Conservation (phyloP, 768 basidiomycete genomes). For the Mrakia blollopis region DNA sequence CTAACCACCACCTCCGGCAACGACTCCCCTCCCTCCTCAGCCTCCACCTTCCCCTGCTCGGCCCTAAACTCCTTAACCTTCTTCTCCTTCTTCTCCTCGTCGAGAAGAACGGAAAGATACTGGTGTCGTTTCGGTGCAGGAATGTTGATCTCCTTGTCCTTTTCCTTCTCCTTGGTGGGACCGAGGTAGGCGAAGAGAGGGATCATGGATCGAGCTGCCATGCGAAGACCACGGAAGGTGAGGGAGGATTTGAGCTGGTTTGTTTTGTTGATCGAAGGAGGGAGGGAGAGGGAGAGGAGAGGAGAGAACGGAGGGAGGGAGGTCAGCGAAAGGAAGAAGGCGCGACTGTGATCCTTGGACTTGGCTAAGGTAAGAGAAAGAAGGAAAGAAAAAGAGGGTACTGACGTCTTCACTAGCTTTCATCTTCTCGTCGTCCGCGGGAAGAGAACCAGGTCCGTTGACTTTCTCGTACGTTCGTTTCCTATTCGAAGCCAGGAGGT, state of each 20-base stretch:
- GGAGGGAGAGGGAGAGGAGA: background rate
- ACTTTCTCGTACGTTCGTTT: slow-evolving; percentile 7
- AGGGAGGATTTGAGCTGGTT: slow-evolving; percentile 26
- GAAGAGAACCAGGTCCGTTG: background rate
- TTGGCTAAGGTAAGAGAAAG: background rate
- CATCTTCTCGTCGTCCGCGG: background rate
- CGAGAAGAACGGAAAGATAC: background rate
- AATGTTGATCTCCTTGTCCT: no score
- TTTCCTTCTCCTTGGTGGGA: no score
- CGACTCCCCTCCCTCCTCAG: background rate
- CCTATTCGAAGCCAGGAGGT: slow-evolving; percentile 1
- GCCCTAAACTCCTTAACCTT: background rate
- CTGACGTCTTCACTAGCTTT: background rate
- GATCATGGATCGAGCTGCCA: background rate
- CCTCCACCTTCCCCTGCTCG: no score
- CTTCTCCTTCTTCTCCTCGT: slow-evolving; percentile 8
- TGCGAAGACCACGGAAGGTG: slow-evolving; percentile 26
- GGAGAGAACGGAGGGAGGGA: no score
- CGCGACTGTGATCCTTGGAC: no score
- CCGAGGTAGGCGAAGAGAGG: no score
- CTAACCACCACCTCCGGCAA: background rate
- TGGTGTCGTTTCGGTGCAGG: background rate
- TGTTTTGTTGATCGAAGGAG: no score
- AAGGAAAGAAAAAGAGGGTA: background rate
- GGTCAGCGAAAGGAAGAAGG: no score